These are phyloP conservation scores for Leucogyrophana mollusca DNA, from an alignment of 768 basidiomycete species.

Conservation along the genomic window DNA sequence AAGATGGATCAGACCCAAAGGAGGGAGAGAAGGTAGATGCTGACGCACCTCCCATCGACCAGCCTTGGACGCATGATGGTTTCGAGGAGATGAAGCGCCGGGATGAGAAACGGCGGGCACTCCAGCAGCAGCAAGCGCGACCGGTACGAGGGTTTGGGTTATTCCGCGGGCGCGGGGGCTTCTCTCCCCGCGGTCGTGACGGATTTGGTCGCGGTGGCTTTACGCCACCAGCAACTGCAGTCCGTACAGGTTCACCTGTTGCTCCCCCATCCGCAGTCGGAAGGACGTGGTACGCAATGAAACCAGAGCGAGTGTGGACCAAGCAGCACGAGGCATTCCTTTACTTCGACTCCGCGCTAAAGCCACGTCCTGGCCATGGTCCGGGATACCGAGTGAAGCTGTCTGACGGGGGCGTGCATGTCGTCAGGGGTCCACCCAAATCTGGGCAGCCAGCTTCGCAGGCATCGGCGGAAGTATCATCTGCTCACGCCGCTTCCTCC, in stretches of 20 bases:
- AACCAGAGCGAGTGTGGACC: slow-evolving; percentile 81
- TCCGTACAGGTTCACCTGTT: slow-evolving; percentile 29
- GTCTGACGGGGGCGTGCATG: slow-evolving; percentile 43
- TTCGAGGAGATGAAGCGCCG: slow-evolving; percentile 83
- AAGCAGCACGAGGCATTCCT: slow-evolving; percentile 79
- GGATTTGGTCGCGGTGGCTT: slow-evolving; percentile 50
- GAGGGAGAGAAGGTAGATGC: slow-evolving; percentile 15
- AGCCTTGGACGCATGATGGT: slow-evolving; percentile 81
- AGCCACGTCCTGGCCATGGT: slow-evolving; percentile 56
- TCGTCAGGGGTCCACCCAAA: slow-evolving; percentile 41
- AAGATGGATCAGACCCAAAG: slow-evolving; percentile 16
- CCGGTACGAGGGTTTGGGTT: slow-evolving; percentile 31
- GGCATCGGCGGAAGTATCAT: slow-evolving; percentile 12
- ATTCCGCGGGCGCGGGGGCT: no score
- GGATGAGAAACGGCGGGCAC: slow-evolving; percentile 53
- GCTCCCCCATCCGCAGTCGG: slow-evolving; percentile 29
- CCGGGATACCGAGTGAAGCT: slow-evolving; percentile 62
- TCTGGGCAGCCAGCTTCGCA: slow-evolving; percentile 9
- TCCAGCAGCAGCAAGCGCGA: slow-evolving; percentile 30
- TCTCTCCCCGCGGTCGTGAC: no score
- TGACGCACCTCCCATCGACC: slow-evolving; percentile 61
- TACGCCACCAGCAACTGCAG: slow-evolving; percentile 33
- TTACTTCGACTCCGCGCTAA: slow-evolving; percentile 58
- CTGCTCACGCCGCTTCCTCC: slow-evolving; percentile 23
- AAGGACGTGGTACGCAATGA: slow-evolving; percentile 69